Evolutionary conservation across 2,329 filamentous ascomycete genomes (phyloP).

Genomic region (Dothistroma pini): DNA sequence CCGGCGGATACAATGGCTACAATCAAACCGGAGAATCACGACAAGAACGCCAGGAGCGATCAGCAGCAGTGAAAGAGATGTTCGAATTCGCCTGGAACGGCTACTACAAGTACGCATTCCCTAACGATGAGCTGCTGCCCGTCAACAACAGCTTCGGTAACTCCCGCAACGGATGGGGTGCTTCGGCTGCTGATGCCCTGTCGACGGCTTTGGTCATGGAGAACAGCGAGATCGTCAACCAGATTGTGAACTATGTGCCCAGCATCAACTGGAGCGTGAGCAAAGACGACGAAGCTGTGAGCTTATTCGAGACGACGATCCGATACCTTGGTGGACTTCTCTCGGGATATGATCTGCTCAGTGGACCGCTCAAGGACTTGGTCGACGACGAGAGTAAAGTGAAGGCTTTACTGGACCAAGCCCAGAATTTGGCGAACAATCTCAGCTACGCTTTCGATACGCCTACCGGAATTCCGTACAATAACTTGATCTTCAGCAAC

Average conservation of each 20-base stretch:
- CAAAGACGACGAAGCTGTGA: slow-evolving; percentile 60
- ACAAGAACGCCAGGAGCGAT: slow-evolving; percentile 28
- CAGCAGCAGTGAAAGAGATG: slow-evolving; percentile 61
- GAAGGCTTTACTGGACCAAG: slow-evolving; percentile 61
- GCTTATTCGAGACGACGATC: slow-evolving; percentile 87
- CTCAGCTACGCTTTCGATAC: slow-evolving; percentile 78
- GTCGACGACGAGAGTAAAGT: slow-evolving; percentile 42
- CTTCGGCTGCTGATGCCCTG: slow-evolving; percentile 76
- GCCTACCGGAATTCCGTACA: slow-evolving; percentile 68
- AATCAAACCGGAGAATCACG: slow-evolving; percentile 10
- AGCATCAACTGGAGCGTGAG: slow-evolving; percentile 74
- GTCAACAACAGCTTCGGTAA: slow-evolving; percentile 63
- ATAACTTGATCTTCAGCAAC: slow-evolving; percentile 59
- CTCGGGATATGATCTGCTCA: slow-evolving; percentile 71
- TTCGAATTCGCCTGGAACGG: slow-evolving; percentile 70
- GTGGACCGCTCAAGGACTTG: slow-evolving; percentile 52
- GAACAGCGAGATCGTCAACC: slow-evolving; percentile 61
- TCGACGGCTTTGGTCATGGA: slow-evolving; percentile 78
- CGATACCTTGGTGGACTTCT: slow-evolving; percentile 79
- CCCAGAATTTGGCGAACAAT: slow-evolving; percentile 64
- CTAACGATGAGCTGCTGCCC: slow-evolving; percentile 55
- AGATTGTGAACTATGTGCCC: slow-evolving; percentile 67
- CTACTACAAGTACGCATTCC: slow-evolving; percentile 46
- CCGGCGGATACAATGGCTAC: slow-evolving; percentile 4
- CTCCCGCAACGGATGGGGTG: slow-evolving; percentile 77